Conservation (phyloP, 129 eudicot genomes). For the Deinandra increscens region DNA sequence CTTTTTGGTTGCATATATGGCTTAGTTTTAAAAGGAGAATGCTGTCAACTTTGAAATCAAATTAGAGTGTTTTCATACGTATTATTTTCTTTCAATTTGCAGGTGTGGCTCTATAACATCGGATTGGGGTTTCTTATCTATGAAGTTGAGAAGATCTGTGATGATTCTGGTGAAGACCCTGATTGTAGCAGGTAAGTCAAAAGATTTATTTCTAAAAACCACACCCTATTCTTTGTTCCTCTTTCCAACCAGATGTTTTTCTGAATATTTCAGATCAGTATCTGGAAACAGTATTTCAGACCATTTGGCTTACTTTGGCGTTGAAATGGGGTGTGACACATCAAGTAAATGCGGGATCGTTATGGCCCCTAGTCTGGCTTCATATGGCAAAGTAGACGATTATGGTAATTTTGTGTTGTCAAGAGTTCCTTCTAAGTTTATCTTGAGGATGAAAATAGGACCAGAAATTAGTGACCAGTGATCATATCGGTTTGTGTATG, state of each 20-base stretch:
- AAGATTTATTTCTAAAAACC: background rate
- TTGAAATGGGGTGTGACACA: constrained; percentile 64
- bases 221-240: background rate
- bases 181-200: constrained; percentile 73
- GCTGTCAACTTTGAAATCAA: background rate
- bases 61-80: background rate
- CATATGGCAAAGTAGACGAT: constrained; percentile 46
- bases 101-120: constrained; percentile 84
- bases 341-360: constrained; percentile 61
- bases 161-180: constrained; percentile 95
- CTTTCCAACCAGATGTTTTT: background rate
- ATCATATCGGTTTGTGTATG: background rate
- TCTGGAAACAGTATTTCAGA: constrained; percentile 80
- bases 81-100: constrained; percentile 10
- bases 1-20: background rate
- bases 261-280: constrained; percentile 64
- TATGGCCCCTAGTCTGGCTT: constrained; percentile 46
- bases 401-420: constrained; percentile 66
- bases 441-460: constrained; percentile 30
- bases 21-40: background rate
- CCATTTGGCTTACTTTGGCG: constrained; percentile 72
- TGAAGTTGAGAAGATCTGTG: constrained; percentile 71
- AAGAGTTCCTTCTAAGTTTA: constrained; percentile 38
- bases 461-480: constrained; percentile 21
- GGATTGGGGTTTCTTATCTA: constrained; percentile 66